phyloP scores from a whole-genome alignment of 1,284 basidiomycete species.

The Fomitopsis betulina region DNA sequence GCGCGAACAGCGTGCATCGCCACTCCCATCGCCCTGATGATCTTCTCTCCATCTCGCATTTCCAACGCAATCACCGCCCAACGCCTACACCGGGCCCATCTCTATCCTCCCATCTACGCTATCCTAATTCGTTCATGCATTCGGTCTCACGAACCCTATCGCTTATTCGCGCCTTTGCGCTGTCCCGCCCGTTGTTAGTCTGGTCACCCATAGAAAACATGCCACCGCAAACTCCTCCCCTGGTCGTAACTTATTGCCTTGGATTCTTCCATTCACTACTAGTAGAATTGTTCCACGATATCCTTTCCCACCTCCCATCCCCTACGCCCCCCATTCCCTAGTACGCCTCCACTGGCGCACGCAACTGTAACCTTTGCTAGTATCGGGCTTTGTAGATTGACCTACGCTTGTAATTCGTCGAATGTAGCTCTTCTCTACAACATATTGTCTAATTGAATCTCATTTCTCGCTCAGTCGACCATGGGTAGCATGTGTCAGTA shows the following conservation, averaged over 20 bases:
- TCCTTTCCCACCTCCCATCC: background rate
- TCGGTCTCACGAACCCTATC: background rate
- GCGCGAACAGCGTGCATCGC: background rate
- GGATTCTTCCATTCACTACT: background rate
- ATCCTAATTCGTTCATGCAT: slow-evolving; percentile 14
- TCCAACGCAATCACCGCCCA: background rate
- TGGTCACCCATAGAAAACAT: background rate
- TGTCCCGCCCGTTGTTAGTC: background rate
- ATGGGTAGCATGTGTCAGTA: too few relatives aligned
- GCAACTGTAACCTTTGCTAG: background rate
- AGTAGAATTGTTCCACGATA: too few relatives aligned
- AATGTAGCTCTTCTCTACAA: background rate
- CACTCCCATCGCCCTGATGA: background rate
- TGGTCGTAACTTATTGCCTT: background rate
- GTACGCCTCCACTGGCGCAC: background rate
- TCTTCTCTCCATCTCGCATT: background rate
- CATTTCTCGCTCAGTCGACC: too few relatives aligned
- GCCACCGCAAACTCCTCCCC: background rate
- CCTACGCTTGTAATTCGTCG: background rate
- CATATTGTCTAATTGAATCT: background rate
- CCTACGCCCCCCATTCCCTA: too few relatives aligned
- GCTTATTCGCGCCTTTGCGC: background rate
- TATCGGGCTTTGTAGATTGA: background rate
- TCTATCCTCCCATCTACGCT: background rate
- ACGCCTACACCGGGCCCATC: background rate